Base-by-base conservation (phyloP, 805 yeast genomes). In the Debaryomyces castellii region DNA sequence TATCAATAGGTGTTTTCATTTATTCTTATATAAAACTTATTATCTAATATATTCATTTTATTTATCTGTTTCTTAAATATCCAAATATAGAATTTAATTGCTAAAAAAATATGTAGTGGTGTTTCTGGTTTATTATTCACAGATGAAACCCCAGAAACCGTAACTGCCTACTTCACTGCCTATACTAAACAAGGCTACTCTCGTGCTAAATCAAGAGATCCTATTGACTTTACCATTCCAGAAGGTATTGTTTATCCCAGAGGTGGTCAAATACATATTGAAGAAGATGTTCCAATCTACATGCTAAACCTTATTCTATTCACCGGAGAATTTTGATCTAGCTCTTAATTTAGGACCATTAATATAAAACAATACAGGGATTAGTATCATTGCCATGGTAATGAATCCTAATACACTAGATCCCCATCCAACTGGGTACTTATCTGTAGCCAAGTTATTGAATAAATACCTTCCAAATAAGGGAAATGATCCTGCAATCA, bases 251-350 rank as follows among this genome's bases (percentile, higher is more conserved):
- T 94, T 7, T 91, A 89, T 66, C 88, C 98, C 17, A 85, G 97
- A 64, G 99, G 97, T 58, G 99, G 99, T 18, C 95, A 89, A 69
- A 73, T 91, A 42, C 77, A 96, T 24, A 69, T 64, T 20, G 97
- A 90, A 62, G 98, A 94, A 53, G 99, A 94, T 66, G 90, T 94
- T 17, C 96, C 97, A 56, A 84, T 94, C n/a, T n/a, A n/a, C n/a
- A n/a, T n/a, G n/a, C n/a, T n/a, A n/a, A n/a, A n/a, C n/a, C n/a
- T n/a, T n/a, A n/a, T n/a, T n/a, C 24, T 22, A 25, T 9, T 25
- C 11, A 6, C 30, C 18, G 12, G 40, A 21, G 45, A 68, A 74
- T 49, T 59, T 64, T 3, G 78, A 74, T 49, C 67, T 68, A 9
- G 74, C 72, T 46, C 79, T 62, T 53, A 74, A 61, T 41, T 61